Percentiles rank a stretch among this genome's conserved stretches.
Conservation (phyloP, 1,139 yeast species). For the Saccharomyces hybrid region DNA sequence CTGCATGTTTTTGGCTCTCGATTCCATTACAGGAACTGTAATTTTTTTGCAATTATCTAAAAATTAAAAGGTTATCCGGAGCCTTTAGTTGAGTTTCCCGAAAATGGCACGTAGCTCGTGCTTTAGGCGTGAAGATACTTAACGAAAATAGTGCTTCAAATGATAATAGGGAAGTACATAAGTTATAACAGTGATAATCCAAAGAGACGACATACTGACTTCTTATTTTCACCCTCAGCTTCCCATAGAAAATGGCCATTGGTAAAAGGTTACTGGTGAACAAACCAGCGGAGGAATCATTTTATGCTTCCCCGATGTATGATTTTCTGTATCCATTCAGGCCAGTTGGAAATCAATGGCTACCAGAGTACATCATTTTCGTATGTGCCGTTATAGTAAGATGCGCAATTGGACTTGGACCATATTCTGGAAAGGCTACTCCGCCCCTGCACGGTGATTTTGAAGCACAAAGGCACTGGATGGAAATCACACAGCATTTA, state of each 20-base stretch:
- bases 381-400: constrained; percentile 69
- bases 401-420: constrained; percentile 82
- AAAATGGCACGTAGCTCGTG: neutral
- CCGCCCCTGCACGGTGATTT: constrained; percentile 91
- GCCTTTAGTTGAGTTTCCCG: neutral
- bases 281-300: constrained; percentile 20
- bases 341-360: constrained; percentile 83
- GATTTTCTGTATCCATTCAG: constrained; percentile 53
- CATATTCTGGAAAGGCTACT: constrained; percentile 62
- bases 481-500: constrained; percentile 76
- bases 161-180: neutral
- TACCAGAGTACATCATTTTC: constrained; percentile 70
- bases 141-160: neutral
- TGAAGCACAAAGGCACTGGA: constrained; percentile 98
- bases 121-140: neutral
- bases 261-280: neutral
- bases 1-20: too few relatives aligned
- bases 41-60: neutral
- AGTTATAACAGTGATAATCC: neutral
- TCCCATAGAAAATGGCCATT: neutral
- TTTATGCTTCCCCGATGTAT: constrained; percentile 46
- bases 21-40: neutral
- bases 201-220: neutral
- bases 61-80: neutral
- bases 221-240: neutral